Base-by-base conservation (phyloP, 306 rosid genomes). In the Sechiopsis laciniata region DNA sequence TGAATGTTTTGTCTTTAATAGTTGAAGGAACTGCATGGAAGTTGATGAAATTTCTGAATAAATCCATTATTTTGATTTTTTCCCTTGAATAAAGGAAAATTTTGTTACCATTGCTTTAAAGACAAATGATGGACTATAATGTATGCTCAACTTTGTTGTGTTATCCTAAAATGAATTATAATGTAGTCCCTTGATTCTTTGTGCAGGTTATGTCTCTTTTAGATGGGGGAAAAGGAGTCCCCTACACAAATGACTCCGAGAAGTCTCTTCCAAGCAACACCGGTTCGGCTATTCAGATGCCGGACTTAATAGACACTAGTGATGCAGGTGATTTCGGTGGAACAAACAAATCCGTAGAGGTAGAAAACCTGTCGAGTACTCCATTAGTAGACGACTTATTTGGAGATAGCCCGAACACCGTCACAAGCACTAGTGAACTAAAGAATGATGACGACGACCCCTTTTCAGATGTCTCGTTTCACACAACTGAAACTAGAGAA, bases 401-500 rank as follows among this genome's bases (percentile, higher is more conserved):
- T 83, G 97, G 97, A 62, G 97, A 82, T 80, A 81, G 79, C 83
- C 57, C 81, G 20, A 78, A 72, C 73, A 80, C 86, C 64, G 77
- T 64, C 50, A 75, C 61, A 58, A 76, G 83, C 80, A 74, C 81
- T 62, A 79, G 74, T 56, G 91, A 86, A 71, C 80, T 52, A 17
- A 86, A 83, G 76, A 87, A 75, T 63, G 91, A 86, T 7, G 37
- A 32, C 37, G 97, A 89, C 21, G 99, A 94, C 73, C 99, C 97
- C 66, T 95, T 95, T 53, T 91, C 92, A 14, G 99, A 89, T 87
- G 97, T 95, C n/a, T 85, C 88, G 6, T 95, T 95, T 76, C 97
- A 88, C 74, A 58, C 87, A 60, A 76, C 71, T 53, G 96, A 85
- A 55, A 79, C 77, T 64, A 87, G 77, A 80, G 96, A 82, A 71